Evolutionary conservation across 306 rosid species (phyloP).

Genomic region (Hippophae rhamnoides): DNA sequence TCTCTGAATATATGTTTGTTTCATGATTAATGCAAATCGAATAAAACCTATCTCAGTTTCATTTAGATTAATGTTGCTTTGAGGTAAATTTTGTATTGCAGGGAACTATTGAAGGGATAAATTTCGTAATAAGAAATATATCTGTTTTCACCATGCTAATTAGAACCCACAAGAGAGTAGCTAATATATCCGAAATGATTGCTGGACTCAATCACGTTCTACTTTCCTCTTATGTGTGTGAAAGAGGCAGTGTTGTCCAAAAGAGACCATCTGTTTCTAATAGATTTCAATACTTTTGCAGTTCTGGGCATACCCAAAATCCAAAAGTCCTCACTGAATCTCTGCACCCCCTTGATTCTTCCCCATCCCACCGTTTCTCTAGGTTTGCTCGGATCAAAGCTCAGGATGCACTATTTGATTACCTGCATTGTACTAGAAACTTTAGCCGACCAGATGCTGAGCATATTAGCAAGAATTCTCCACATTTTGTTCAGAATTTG

Average conservation of each 20-base stretch:
- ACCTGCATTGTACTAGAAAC: constrained; percentile 51
- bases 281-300: constrained; percentile 17
- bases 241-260: constrained; percentile 16
- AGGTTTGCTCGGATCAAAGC: constrained; percentile 32
- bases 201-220: constrained; percentile 17
- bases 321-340: constrained; percentile 7
- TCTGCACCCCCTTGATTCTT: constrained; percentile 6
- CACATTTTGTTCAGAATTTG: constrained; percentile 40
- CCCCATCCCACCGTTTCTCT: constrained; percentile 21
- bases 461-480: constrained; percentile 59
- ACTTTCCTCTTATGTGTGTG: constrained; percentile 10
- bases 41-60: too few species aligned
- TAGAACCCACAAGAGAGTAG: constrained; percentile 14
- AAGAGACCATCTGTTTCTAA: constrained; percentile 18
- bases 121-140: not conserved
- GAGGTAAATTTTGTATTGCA: too few species aligned
- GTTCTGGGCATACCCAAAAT: constrained; percentile 13
- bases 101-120: too few species aligned
- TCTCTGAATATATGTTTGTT: too few species aligned
- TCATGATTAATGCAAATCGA: too few species aligned
- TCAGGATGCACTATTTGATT: constrained; percentile 43
- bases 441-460: constrained; percentile 57
- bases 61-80: too few species aligned
- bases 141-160: constrained; percentile 19
- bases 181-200: constrained; percentile 26